A percentile compares a stretch with the other conserved stretches of the same genome.
Evolutionary conservation across 2,329 filamentous ascomycete genomes (phyloP).

Genomic region (Westerdykella ornata): DNA sequence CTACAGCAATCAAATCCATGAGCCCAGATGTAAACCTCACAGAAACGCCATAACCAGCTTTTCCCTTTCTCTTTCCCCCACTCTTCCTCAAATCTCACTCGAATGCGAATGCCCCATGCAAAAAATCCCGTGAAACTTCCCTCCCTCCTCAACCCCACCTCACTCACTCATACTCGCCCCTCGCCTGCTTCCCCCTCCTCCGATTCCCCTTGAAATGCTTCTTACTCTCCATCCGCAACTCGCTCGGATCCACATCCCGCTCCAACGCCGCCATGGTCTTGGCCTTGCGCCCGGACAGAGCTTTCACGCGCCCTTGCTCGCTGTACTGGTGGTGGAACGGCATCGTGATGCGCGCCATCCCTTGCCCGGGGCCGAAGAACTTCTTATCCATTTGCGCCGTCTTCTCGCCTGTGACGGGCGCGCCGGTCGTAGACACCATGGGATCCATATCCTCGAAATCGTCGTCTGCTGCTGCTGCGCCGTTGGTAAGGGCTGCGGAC

Average conservation of each 20-base stretch:
- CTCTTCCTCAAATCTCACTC: no score
- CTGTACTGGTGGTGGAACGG: slow-evolving; percentile 90
- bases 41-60: no score
- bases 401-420: slow-evolving; percentile 56
- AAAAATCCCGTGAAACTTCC: not conserved
- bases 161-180: slow-evolving; percentile 35
- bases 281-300: slow-evolving; percentile 76
- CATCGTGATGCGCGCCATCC: slow-evolving; percentile 59
- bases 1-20: no score
- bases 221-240: slow-evolving; percentile 65
- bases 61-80: no score
- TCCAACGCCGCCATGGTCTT: slow-evolving; percentile 75
- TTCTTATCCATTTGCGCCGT: slow-evolving; percentile 71
- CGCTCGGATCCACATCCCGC: slow-evolving; percentile 74
- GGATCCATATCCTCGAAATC: slow-evolving; percentile 34
- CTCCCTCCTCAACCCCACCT: not conserved
- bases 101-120: no score
- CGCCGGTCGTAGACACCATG: slow-evolving; percentile 33
- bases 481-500: slow-evolving; percentile 31
- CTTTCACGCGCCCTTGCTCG: slow-evolving; percentile 67
- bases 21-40: no score
- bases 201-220: slow-evolving; percentile 88
- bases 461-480: not conserved
- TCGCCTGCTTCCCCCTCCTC: slow-evolving; percentile 52
- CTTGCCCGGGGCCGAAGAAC: slow-evolving; percentile 70